Evolutionary conservation across 495 filamentous ascomycete genomes (phyloP).

Genomic region (Clavariopsis aquatica): DNA sequence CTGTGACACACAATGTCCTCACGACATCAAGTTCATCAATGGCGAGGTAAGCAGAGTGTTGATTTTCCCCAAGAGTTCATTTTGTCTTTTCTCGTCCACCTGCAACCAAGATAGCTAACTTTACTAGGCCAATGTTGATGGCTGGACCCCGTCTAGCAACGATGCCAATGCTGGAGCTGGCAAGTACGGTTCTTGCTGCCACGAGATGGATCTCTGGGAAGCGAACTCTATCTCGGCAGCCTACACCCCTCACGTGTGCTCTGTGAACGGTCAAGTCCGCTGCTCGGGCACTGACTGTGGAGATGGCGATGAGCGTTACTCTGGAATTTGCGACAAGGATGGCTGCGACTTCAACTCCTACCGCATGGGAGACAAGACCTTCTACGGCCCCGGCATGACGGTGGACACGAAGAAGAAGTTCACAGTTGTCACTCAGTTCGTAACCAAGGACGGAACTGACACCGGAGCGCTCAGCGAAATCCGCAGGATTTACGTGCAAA

Average conservation of each 20-base stretch:
- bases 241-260: conserved; percentile 43
- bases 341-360: conserved; percentile 69
- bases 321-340: conserved; percentile 64
- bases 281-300: conserved; percentile 34
- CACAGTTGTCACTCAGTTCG: conserved; percentile 69
- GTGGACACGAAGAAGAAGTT: conserved; percentile 63
- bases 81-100: neutral
- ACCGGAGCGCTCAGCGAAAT: conserved; percentile 58
- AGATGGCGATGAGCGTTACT: conserved; percentile 47
- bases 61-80: neutral
- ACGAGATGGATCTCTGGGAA: conserved; percentile 40
- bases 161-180: conserved; percentile 63
- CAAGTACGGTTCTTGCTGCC: conserved; percentile 45
- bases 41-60: conserved; percentile 49
- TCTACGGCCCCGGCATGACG: conserved; percentile 56
- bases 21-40: conserved; percentile 57
- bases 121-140: conserved; percentile 49
- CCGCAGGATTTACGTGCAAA: conserved; percentile 62
- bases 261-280: conserved; percentile 28
- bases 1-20: conserved; percentile 68
- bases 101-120: neutral
- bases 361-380: conserved; percentile 55
- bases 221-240: conserved; percentile 40
- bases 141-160: conserved; percentile 60
- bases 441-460: conserved; percentile 44